Evolutionary conservation across 2,329 filamentous ascomycete genomes (phyloP), one percentile per base, ranked within the genome.

Genomic region (Penicillium expansum): DNA sequence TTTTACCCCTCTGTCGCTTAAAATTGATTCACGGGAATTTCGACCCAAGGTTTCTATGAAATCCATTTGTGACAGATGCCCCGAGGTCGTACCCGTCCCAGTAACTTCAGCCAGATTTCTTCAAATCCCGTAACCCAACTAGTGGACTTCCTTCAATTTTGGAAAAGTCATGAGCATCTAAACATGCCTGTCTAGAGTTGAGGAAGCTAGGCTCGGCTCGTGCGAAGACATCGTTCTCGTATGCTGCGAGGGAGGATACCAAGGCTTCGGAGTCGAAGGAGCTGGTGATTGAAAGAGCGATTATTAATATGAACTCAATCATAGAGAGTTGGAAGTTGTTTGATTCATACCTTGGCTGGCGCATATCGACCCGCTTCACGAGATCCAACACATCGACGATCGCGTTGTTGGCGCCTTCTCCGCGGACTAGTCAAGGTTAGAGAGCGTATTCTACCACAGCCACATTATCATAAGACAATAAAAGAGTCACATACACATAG

Each of bases 331-430:
- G 6, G 24, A 13, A 0, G 14, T 56, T 4, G 5, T 11, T 4
- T 24, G 5, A 33, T 20, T n/a, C 55, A 50, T 58, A 54, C 58
- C 57, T 41, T 22, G 53, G 13, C n/a, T 54, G 39, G 32, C 35
- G 22, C 58, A 68, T 50, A 43, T 71, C 61, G 10, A 73, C 52
- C 2, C 63, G 57, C 10, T 75, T 71, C 0, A 74, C 71, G 42
- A 84, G 73, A 35, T 80, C 77, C 2, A 73, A 64, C 0, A 81
- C 79, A 62, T 85, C 83, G 7, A 79, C 67, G 35, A 85, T 81
- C 3, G 79, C 82, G 50, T 84, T 82, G 59, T 85, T 85, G 6
- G 80, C 82, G 1, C 81, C 82, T 67, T 85, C 83, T 3, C 83
- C 83, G 13, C 83, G 77, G 62, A 82, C 82, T 85, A 58, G 33